phyloP scores from a whole-genome alignment of 2,329 filamentous ascomycete species.

The Colletotrichum abscissum region DNA sequence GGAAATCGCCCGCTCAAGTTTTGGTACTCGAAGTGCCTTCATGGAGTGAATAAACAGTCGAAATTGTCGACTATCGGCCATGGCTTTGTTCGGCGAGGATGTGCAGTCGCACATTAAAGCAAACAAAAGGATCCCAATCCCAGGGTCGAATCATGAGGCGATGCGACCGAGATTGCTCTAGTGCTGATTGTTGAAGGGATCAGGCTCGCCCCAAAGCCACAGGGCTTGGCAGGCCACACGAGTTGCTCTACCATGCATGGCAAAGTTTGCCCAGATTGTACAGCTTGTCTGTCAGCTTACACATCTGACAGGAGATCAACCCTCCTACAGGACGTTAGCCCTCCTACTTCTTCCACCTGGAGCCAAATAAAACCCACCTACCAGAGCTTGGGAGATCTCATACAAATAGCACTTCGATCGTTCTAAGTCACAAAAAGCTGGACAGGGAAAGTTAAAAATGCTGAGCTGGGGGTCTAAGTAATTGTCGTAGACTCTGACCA shows the following conservation, averaged over 20 bases:
- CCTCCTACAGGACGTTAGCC: neutral
- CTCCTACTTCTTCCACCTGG: neutral
- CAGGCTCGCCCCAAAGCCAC: neutral
- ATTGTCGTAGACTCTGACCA: no score
- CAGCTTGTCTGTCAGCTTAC: conserved; percentile 24
- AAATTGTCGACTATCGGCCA: neutral
- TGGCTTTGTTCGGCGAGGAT: neutral
- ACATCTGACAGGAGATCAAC: neutral
- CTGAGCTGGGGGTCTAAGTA: no score
- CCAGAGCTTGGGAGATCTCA: neutral
- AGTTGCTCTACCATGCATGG: neutral
- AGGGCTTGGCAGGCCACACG: conserved; percentile 9
- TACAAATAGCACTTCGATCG: neutral
- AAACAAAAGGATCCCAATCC: neutral
- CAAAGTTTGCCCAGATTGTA: neutral
- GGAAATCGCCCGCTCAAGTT: neutral
- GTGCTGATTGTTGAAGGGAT: conserved; percentile 9
- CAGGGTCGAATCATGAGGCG: neutral
- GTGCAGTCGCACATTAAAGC: neutral
- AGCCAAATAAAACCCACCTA: neutral
- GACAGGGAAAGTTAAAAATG: no score
- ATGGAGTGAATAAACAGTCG: neutral
- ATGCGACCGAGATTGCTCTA: neutral
- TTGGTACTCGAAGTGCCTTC: neutral
- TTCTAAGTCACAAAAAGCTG: no score